Conservation (phyloP, 106 monocot species). For the Triglochin maritima region DNA sequence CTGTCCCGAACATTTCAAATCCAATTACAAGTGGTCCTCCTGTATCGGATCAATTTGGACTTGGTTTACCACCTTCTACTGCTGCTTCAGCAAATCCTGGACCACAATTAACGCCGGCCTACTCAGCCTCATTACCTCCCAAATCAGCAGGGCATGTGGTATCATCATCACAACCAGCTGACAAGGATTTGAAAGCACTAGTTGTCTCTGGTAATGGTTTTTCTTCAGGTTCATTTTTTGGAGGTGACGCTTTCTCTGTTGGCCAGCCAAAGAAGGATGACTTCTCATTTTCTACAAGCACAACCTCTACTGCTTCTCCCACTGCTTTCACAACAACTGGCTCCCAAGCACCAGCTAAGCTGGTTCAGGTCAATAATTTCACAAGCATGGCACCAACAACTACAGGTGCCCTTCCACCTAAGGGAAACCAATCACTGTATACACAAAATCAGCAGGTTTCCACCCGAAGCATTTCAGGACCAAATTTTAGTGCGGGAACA, state of each 20-base stretch:
- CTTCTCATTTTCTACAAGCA: slow-evolving; percentile 23
- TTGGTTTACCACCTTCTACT: slow-evolving; percentile 23
- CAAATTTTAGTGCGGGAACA: slow-evolving; percentile 17
- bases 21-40: slow-evolving; percentile 11
- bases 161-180: slow-evolving; percentile 25
- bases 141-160: slow-evolving; percentile 17
- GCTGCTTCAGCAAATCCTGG: slow-evolving; percentile 20
- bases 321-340: slow-evolving; percentile 11
- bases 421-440: slow-evolving; percentile 22
- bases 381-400: slow-evolving; percentile 13
- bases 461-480: slow-evolving; percentile 9
- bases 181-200: slow-evolving; percentile 37
- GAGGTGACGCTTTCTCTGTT: slow-evolving; percentile 37
- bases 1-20: slow-evolving; percentile 16
- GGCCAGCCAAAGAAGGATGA: slow-evolving; percentile 37
- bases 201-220: slow-evolving; percentile 65
- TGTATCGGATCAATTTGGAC: slow-evolving; percentile 10
- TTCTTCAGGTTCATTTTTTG: slow-evolving; percentile 41
- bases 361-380: slow-evolving; percentile 24
- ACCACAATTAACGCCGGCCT: slow-evolving; percentile 16
- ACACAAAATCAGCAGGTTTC: slow-evolving; percentile 32
- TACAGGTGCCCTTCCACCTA: slow-evolving; percentile 31
- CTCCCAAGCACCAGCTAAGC: slow-evolving; percentile 22
- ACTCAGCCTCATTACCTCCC: slow-evolving; percentile 15
- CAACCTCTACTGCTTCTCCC: slow-evolving; percentile 17